These are phyloP conservation scores for Isoetes taiwanensis DNA, from an alignment of 75 land plant species.

Conservation along the genomic window DNA sequence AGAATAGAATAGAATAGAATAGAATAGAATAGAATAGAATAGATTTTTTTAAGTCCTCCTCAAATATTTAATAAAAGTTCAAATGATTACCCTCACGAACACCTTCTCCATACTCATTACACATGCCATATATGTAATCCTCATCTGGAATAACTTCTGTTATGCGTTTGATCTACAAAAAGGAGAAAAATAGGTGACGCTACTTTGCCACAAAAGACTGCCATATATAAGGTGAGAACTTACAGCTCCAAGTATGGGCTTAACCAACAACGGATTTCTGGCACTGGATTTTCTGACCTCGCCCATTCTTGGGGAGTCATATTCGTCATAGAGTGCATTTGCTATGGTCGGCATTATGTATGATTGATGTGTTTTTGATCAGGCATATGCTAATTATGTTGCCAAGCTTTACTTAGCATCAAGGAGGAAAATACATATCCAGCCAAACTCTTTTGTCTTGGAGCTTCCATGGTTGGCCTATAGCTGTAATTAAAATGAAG, in stretches of 20 bases:
- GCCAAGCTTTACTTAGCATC: no score
- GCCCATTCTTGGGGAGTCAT: slow-evolving; percentile 14
- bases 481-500: no score
- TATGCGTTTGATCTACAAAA: not conserved
- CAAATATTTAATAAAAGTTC: no score
- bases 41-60: not conserved
- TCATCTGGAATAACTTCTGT: slow-evolving; percentile 3
- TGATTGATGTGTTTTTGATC: no score
- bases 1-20: no score
- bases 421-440: no score
- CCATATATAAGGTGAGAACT: not conserved
- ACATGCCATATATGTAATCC: slow-evolving; percentile 11
- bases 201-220: not conserved
- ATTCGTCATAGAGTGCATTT: slow-evolving; percentile 10
- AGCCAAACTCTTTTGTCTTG: no score
- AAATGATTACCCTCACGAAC: not conserved
- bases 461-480: no score
- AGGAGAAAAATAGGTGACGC: not conserved
- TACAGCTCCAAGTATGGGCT: slow-evolving; percentile 11
- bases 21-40: slow-evolving; percentile 13
- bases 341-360: slow-evolving; percentile 10
- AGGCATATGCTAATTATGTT: no score
- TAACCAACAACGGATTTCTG: slow-evolving; percentile 6
- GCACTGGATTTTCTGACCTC: not conserved
- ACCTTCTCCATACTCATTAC: slow-evolving; percentile 12